phyloP scores from a whole-genome alignment of 2,329 filamentous ascomycete species.

The Raffaelea ambrosiae region DNA sequence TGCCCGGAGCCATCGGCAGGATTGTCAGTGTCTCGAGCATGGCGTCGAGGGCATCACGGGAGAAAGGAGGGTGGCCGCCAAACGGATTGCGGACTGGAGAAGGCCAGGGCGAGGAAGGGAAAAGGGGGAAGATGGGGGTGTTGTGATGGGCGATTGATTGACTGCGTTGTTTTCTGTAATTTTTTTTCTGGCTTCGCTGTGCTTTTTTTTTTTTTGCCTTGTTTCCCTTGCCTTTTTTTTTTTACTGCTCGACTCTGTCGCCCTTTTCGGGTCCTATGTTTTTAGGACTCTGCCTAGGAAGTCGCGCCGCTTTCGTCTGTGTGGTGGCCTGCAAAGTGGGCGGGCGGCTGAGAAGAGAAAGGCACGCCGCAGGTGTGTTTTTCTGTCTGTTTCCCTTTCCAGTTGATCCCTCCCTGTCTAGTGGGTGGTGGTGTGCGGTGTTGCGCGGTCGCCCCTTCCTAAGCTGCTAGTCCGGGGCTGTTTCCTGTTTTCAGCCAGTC shows the following conservation, averaged over 20 bases:
- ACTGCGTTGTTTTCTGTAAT: background rate
- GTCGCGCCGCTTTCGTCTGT: no score
- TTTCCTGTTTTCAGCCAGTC: no score
- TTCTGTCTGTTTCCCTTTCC: no score
- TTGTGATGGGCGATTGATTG: background rate
- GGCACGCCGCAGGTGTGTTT: no score
- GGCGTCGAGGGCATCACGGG: constrained; percentile 7
- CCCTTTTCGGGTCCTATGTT: background rate
- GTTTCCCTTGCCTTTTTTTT: background rate
- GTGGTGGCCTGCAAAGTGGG: no score
- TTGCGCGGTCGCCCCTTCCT: no score
- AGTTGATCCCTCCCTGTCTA: no score
- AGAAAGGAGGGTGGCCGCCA: background rate
- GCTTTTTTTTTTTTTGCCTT: constrained; percentile 1
- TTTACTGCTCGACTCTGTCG: background rate
- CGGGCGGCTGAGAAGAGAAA: no score
- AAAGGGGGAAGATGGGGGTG: background rate
- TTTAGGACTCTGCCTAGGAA: background rate
- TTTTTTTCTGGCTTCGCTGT: constrained; percentile 4
- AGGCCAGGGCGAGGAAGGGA: background rate
- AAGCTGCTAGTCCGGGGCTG: no score
- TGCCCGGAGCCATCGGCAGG: constrained; percentile 15
- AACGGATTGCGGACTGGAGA: no score
- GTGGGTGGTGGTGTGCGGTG: no score
- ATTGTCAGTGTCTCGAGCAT: constrained; percentile 14